Base-by-base conservation (phyloP, 2,329 filamentous ascomycete genomes). In the Aurifilum marmelostoma region DNA sequence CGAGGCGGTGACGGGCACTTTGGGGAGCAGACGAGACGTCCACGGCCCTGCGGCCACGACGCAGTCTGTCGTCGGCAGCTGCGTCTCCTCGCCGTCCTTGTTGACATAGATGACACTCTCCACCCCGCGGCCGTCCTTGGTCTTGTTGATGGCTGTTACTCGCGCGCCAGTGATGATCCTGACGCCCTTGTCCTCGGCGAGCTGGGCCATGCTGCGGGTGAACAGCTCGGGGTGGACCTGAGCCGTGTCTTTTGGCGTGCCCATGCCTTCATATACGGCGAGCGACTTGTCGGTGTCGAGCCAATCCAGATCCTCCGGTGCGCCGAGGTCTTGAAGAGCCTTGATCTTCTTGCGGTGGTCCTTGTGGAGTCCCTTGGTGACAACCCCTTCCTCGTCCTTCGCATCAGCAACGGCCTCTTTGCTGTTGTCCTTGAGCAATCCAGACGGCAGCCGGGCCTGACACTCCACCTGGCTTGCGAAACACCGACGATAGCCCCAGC, bases 141-240 rank as follows among this genome's bases (percentile, higher is more conserved):
- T 71, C 41, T 71, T 73, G 43, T 75, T 74, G 70, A 78, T 76
- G 0, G 70, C 39, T 18, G 74, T 76, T 12, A 76, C 76, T 18
- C 74, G 72, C 2, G 77, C 76, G 11, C 76, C 76, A 5, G 77
- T 77, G 16, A 78, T 68, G 58, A 93, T 82, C 18, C 86, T 84
- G 75, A 82, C 86, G 2, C 88, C 88, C 67, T 82, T 83, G 56
- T 92, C 89, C 71, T 87, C 81, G 0, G 91, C 91, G 16, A 94
- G 80, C 65, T 85, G 81, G 3, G 89, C 90, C 85, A 94, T 92
- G 27, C 86, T 85, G 0, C 88, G 91, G 0, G 92, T 94, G 76
- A 94, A 94, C 8, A 90, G 86, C 73, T 89, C 92, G 0, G 92
- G 92, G 75, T 94, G 92, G 1, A 94, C 91, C 78, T 94, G 92